These are phyloP conservation scores for Epithemia pelagica DNA, from an alignment of 108 stramenopile species.

Conservation along the genomic window DNA sequence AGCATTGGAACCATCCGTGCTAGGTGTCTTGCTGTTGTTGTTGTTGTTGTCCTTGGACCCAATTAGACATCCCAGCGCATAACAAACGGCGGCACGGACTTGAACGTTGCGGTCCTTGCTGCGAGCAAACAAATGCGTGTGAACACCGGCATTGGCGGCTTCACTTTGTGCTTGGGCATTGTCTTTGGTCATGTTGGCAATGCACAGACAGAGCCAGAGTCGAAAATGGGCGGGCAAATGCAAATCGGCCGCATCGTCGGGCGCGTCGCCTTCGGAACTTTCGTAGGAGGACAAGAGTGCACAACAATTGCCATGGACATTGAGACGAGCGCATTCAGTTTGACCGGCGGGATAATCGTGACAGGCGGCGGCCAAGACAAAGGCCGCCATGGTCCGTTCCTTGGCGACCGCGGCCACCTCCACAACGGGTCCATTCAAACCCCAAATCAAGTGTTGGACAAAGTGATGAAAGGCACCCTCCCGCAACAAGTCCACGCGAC, in stretches of 20 bases:
- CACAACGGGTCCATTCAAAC: slow-evolving; percentile 13
- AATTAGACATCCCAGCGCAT: slow-evolving; percentile 77
- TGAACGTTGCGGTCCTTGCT: slow-evolving; percentile 53
- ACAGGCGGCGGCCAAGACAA: slow-evolving; percentile 79
- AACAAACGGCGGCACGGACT: slow-evolving; percentile 82
- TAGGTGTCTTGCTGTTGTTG: neutral
- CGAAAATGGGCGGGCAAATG: slow-evolving; percentile 43
- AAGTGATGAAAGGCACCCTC: slow-evolving; percentile 83
- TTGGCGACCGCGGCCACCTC: slow-evolving; percentile 37
- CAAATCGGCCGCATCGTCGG: slow-evolving; percentile 6
- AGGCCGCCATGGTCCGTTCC: slow-evolving; percentile 86
- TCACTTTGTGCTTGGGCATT: slow-evolving; percentile 58
- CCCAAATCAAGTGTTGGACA: slow-evolving; percentile 71
- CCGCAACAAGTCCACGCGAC: slow-evolving; percentile 87
- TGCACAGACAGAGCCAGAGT: slow-evolving; percentile 81
- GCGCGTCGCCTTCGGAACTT: slow-evolving; percentile 3
- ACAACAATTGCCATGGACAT: slow-evolving; percentile 60
- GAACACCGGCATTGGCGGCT: slow-evolving; percentile 46
- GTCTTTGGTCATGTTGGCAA: slow-evolving; percentile 69
- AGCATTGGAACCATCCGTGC: neutral
- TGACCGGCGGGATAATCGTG: slow-evolving; percentile 76
- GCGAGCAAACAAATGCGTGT: slow-evolving; percentile 51
- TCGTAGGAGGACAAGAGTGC: slow-evolving; percentile 49
- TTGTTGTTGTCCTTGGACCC: slow-evolving; percentile 16
- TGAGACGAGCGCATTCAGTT: slow-evolving; percentile 72